Percentiles rank a stretch among this genome's conserved stretches.
These are phyloP conservation scores for Aurantiochytrium sp. DNA, from an alignment of 108 stramenopile species.

Conservation along the genomic window DNA sequence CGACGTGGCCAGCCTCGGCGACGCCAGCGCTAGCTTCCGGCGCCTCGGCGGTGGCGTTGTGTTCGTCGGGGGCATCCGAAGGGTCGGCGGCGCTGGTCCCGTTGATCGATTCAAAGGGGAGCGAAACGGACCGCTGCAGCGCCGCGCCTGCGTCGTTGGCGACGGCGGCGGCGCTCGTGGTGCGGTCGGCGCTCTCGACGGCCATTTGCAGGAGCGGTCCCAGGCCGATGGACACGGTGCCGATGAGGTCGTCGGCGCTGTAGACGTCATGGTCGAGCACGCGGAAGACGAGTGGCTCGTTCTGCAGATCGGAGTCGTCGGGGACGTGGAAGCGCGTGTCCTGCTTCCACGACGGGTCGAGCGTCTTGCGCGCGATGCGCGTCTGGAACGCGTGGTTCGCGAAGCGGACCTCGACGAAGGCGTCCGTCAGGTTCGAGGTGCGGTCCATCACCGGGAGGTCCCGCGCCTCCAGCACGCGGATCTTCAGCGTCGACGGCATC, in stretches of 20 bases:
- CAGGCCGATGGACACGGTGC: constrained; percentile 87
- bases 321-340: constrained; percentile 91
- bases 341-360: constrained; percentile 81
- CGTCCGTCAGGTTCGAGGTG: constrained; percentile 36
- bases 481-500: constrained; percentile 85
- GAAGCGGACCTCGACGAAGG: constrained; percentile 44
- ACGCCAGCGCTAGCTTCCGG: no score
- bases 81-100: not conserved
- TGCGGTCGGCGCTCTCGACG: constrained; percentile 65
- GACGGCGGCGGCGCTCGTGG: constrained; percentile 36
- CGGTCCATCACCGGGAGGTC: constrained; percentile 76
- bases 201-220: constrained; percentile 71
- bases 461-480: constrained; percentile 78
- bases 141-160: not conserved
- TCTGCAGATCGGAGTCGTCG: constrained; percentile 89
- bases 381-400: constrained; percentile 80
- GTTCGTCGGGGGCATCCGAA: no score
- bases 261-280: constrained; percentile 70
- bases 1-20: no score
- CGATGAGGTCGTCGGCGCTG: constrained; percentile 67
- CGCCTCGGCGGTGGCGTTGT: no score
- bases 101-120: not conserved
- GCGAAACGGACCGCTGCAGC: not conserved
- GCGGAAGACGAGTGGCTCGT: constrained; percentile 88
- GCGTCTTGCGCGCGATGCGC: constrained; percentile 60